Percentiles rank a stretch among this genome's conserved stretches.
Conservation (phyloP, 148 eudicot species). For the Amaranthus hypochondriacus region DNA sequence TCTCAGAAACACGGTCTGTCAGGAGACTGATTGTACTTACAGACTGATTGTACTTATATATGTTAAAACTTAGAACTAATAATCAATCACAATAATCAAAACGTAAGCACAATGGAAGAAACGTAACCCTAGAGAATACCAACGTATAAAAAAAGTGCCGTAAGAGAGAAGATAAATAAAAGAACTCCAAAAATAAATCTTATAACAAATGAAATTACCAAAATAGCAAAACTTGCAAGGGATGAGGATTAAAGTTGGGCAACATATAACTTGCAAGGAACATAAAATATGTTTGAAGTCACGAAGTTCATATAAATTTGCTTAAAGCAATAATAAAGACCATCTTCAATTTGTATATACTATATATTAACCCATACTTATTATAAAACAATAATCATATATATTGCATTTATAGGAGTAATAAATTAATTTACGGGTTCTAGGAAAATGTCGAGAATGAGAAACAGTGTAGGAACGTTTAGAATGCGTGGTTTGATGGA, state of each 20-base stretch:
- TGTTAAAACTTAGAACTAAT: too few species aligned
- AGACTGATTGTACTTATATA: too few species aligned
- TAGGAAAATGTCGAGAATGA: constrained; percentile 6
- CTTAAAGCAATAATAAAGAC: constrained; percentile 1
- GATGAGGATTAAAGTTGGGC: not conserved
- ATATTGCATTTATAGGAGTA: too few species aligned
- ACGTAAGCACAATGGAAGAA: too few species aligned
- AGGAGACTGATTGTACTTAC: too few species aligned
- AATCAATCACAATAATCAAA: too few species aligned
- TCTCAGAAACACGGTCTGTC: too few species aligned
- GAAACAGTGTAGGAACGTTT: constrained; percentile 19
- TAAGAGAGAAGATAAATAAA: not conserved
- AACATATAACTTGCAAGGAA: constrained; percentile 22
- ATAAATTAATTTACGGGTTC: too few species aligned
- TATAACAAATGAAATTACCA: not conserved
- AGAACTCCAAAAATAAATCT: not conserved
- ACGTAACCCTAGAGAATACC: not conserved
- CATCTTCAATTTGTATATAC: not conserved
- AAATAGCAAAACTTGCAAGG: constrained; percentile 15
- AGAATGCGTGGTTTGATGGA: constrained; percentile 29
- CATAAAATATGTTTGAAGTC: constrained; percentile 6
- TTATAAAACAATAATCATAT: too few species aligned
- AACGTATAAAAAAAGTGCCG: not conserved
- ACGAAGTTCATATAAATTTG: not conserved
- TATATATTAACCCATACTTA: too few species aligned